Evolutionary conservation across 176 grass and related monocot species (phyloP).

Genomic region (Dactylis glomerata): DNA sequence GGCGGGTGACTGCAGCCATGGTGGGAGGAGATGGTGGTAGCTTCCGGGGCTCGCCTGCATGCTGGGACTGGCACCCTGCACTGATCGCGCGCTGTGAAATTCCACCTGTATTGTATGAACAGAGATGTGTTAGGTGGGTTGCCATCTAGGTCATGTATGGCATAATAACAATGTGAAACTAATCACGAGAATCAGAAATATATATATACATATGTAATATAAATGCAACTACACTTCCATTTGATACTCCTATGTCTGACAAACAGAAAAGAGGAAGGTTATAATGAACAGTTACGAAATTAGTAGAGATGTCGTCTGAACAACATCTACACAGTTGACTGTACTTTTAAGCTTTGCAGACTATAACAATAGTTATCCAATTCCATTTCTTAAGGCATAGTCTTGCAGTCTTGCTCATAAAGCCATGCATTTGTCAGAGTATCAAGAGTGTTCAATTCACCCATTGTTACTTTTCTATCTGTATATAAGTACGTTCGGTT

Average conservation of each 20-base stretch:
- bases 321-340: neutral
- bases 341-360: neutral
- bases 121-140: neutral
- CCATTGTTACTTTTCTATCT: neutral
- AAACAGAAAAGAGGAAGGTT: neutral
- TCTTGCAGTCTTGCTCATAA: neutral
- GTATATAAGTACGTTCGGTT: neutral
- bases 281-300: neutral
- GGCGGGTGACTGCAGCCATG: neutral
- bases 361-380: neutral
- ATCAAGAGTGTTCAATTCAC: neutral
- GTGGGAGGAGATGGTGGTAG: neutral
- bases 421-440: neutral
- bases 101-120: conserved; percentile 10
- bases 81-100: neutral
- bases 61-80: neutral
- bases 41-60: neutral
- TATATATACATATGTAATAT: neutral
- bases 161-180: neutral
- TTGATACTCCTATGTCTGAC: neutral
- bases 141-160: neutral
- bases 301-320: neutral
- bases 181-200: neutral
- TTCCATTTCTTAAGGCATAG: neutral
- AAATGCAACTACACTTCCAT: neutral